Evolutionary conservation across 306 rosid species (phyloP).

Genomic region (Sphenostylis stenocarpa): DNA sequence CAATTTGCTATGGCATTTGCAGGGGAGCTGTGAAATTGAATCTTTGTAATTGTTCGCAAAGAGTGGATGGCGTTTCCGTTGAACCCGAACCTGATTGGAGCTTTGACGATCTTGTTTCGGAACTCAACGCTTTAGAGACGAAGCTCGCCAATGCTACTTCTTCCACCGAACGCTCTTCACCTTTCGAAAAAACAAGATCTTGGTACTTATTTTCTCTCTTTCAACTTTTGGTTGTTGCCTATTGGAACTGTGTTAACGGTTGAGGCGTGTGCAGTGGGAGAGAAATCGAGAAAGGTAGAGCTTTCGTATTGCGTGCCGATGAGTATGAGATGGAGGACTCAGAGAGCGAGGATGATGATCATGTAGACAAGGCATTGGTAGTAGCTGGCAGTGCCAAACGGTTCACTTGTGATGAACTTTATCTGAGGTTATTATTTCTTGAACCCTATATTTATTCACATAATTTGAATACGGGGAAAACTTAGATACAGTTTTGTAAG

Average conservation of each 20-base stretch:
- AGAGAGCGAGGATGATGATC: conserved; percentile 45
- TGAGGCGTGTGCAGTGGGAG: conserved; percentile 30
- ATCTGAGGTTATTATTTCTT: conserved; percentile 56
- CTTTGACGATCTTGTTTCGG: conserved; percentile 58
- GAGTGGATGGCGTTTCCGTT: conserved; percentile 42
- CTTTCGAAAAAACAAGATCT: conserved; percentile 38
- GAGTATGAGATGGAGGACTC: conserved; percentile 58
- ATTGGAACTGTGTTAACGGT: conserved; percentile 18
- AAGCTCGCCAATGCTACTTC: conserved; percentile 44
- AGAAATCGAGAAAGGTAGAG: conserved; percentile 36
- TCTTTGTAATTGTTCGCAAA: conserved; percentile 46
- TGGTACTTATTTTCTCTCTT: conserved; percentile 40
- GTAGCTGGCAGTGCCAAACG: conserved; percentile 40
- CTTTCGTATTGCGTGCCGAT: conserved; percentile 58
- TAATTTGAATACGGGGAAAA: not conserved
- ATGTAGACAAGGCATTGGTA: conserved; percentile 37
- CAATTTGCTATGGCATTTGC: not conserved
- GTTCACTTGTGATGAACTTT: conserved; percentile 54
- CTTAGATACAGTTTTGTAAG: not conserved
- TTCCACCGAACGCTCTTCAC: conserved; percentile 36
- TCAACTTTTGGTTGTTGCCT: not conserved
- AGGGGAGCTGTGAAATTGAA: conserved; percentile 67
- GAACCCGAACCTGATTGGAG: conserved; percentile 89
- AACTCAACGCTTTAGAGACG: conserved; percentile 63
- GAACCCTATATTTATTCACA: not conserved